Conservation (phyloP, 306 rosid genomes). For the Benincasa hispida region DNA sequence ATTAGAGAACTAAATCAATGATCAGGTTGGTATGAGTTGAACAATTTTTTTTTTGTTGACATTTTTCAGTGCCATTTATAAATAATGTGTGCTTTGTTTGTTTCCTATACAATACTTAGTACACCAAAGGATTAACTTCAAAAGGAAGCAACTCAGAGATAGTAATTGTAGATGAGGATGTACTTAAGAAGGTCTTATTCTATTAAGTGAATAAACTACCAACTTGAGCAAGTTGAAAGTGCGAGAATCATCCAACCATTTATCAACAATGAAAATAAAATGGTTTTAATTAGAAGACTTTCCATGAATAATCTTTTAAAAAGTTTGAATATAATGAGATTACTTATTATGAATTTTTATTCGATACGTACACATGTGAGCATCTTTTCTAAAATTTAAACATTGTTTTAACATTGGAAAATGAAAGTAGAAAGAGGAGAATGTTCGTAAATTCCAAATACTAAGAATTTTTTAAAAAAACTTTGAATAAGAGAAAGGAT, state of each 20-base stretch:
- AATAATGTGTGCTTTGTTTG: no score
- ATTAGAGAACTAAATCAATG: no score
- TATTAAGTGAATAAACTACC: background rate
- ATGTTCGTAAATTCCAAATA: background rate
- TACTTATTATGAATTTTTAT: background rate
- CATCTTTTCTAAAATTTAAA: background rate
- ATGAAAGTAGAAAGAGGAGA: background rate
- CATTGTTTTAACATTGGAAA: background rate
- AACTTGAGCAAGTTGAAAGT: background rate
- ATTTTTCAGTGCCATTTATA: no score
- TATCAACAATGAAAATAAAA: background rate
- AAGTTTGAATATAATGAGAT: background rate
- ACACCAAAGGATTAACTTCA: background rate
- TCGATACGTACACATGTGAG: background rate
- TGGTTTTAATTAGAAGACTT: background rate
- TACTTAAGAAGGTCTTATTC: background rate
- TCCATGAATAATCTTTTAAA: background rate
- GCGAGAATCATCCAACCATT: background rate
- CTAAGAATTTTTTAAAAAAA: background rate
- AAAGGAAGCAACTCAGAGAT: background rate
- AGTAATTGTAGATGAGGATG: background rate
- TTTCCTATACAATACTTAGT: no score
- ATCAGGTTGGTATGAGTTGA: no score
- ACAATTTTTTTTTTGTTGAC: no score
- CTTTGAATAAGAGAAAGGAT: background rate